Base-by-base conservation (phyloP, 148 eudicot genomes). In the Agrostemma githago region DNA sequence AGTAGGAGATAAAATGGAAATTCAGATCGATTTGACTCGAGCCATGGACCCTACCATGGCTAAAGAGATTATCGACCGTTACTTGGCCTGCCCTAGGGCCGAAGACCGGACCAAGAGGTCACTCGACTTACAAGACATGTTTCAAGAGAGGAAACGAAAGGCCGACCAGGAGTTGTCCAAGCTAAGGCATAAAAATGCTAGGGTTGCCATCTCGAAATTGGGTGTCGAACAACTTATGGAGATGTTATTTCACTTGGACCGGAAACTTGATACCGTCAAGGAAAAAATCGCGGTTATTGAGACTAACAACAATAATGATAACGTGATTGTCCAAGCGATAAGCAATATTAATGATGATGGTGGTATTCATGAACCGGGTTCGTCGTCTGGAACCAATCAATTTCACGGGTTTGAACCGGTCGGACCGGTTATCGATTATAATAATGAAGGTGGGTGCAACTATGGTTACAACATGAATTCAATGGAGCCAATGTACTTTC, bases 121-220 rank as follows among this genome's bases (percentile, higher is more conserved):
- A 34, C 58, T 40, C 9, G 72, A 26, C 7, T 66, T 78, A 6
- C 20, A 14, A 66, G 79, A 82, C 26, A 62, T 82, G 62, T 64
- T 77, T 38, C 71, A 77, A 20, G 78, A 73, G 6, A 44, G 56
- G 66, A 68, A 61, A 21, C 59, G 67, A 3, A 74, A 56, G 71
- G 66, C 68, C 0, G 71, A 68, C 38, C 75, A 77, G 63, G 80
- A 77, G 20, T 72, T 77, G 76, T 20, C 21, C 21, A 77, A 77
- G 43, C 9, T 80, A 8, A 46, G 65, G 73, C 62, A 54, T 17
- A 48, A 76, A 20, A 75, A 71, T 71, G 51, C 67, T 17, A 61
- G 16, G 64, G 67, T 61, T 71, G 20, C 71, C 4, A 65, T 80
- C 19, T 71, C 69, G 8, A 65, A 38, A 5, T 70, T 64, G 0